Percentiles rank a stretch among this genome's conserved stretches.
phyloP scores from a whole-genome alignment of 1,284 basidiomycete species.

The Puccinia hordei region DNA sequence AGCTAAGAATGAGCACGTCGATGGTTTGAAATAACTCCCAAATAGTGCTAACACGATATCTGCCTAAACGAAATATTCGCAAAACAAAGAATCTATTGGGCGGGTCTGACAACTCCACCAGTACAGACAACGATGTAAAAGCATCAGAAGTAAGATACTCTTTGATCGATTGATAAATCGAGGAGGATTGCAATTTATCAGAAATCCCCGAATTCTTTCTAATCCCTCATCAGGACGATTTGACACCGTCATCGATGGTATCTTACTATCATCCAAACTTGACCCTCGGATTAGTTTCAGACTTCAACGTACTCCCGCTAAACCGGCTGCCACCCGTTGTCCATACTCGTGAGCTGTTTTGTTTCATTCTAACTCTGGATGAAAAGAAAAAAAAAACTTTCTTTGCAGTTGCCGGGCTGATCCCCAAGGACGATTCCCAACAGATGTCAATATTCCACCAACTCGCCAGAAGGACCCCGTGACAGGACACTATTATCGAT shows the following conservation, averaged over 20 bases:
- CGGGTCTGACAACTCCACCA: conserved; percentile 52
- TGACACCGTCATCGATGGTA: conserved; percentile 62
- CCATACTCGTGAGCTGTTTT: conserved; percentile 54
- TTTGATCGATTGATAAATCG: background rate
- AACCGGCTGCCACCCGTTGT: conserved; percentile 69
- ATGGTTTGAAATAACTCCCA: conserved; percentile 72
- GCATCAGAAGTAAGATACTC: conserved; percentile 25
- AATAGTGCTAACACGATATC: conserved; percentile 79
- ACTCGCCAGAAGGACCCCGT: conserved; percentile 66
- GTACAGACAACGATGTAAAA: conserved; percentile 56
- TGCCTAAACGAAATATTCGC: conserved; percentile 71
- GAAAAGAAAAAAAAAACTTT: too few species aligned
- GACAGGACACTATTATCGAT: conserved; percentile 68
- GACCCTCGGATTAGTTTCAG: conserved; percentile 82
- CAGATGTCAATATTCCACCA: conserved; percentile 63
- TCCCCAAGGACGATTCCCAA: conserved; percentile 66
- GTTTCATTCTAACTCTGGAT: too few species aligned
- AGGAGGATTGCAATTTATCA: conserved; percentile 48
- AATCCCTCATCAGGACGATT: conserved; percentile 19
- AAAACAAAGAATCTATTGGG: conserved; percentile 81
- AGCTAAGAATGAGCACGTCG: conserved; percentile 34
- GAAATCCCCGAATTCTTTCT: conserved; percentile 48
- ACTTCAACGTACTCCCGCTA: conserved; percentile 66
- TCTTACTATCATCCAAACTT: conserved; percentile 90
- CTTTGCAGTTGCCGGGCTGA: background rate